phyloP scores from a whole-genome alignment of 2,329 filamentous ascomycete species.

The Alternaria sp. region DNA sequence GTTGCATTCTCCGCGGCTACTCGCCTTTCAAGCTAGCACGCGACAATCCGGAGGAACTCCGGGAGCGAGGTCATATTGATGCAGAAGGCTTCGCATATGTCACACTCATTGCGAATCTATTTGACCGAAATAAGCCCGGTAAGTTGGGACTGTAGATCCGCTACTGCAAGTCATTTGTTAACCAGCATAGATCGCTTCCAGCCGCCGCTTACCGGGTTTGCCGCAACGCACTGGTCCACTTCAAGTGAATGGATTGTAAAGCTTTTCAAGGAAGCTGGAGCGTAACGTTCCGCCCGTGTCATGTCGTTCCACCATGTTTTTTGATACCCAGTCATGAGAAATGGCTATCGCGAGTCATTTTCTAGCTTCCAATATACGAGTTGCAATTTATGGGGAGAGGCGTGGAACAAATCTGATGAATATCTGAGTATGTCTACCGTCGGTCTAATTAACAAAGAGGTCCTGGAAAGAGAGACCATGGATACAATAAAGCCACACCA shows the following conservation, averaged over 20 bases:
- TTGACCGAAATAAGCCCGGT: slow-evolving; percentile 39
- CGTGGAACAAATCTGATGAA: slow-evolving; percentile 1
- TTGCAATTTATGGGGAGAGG: neutral
- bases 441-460: neutral
- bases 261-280: slow-evolving; percentile 46
- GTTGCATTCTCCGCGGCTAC: slow-evolving; percentile 42
- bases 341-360: slow-evolving; percentile 7
- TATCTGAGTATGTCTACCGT: neutral
- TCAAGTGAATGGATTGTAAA: slow-evolving; percentile 46
- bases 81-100: slow-evolving; percentile 43
- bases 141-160: slow-evolving; percentile 18
- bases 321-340: slow-evolving; percentile 19
- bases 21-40: slow-evolving; percentile 46
- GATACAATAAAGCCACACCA: neutral
- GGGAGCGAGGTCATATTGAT: slow-evolving; percentile 42
- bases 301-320: slow-evolving; percentile 13
- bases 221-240: slow-evolving; percentile 35
- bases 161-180: slow-evolving; percentile 11
- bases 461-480: neutral
- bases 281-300: slow-evolving; percentile 21
- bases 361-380: neutral
- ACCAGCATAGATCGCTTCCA: slow-evolving; percentile 38
- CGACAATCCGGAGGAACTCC: slow-evolving; percentile 47
- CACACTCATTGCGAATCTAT: slow-evolving; percentile 34
- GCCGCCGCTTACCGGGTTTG: slow-evolving; percentile 39